phyloP scores from a whole-genome alignment of 192 early-diverging fungal genomes.

The Coemansia asiatica region DNA sequence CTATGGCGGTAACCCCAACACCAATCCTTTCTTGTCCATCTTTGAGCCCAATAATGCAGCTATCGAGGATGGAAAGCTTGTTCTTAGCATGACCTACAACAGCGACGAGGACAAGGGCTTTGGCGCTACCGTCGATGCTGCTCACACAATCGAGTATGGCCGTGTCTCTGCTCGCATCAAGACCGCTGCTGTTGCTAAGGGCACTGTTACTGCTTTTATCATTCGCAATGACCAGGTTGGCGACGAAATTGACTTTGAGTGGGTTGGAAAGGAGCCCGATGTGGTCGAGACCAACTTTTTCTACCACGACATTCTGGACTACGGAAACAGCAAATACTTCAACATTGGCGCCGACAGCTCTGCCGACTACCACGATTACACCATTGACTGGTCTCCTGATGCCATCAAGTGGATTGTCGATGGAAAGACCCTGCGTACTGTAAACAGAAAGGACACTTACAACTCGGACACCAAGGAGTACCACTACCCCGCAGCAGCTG shows the following conservation, averaged over 20 bases:
- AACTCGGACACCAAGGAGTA: constrained; percentile 41
- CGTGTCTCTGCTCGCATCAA: constrained; percentile 64
- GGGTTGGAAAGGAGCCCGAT: constrained; percentile 59
- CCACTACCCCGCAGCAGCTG: constrained; percentile 55
- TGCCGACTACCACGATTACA: constrained; percentile 59
- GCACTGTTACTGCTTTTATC: constrained; percentile 63
- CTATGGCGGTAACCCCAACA: constrained; percentile 37
- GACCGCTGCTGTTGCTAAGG: constrained; percentile 55
- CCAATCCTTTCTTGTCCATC: constrained; percentile 47
- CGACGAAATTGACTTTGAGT: constrained; percentile 72
- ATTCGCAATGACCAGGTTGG: constrained; percentile 51
- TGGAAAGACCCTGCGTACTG: constrained; percentile 54
- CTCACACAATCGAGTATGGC: constrained; percentile 60
- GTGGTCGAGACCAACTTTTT: constrained; percentile 67
- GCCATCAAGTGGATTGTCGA: constrained; percentile 62
- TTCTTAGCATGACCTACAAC: constrained; percentile 42
- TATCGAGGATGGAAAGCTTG: constrained; percentile 37
- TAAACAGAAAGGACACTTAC: constrained; percentile 54
- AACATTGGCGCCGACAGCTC: constrained; percentile 49
- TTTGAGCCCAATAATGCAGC: constrained; percentile 46
- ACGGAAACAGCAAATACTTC: constrained; percentile 46
- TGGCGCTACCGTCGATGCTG: constrained; percentile 52
- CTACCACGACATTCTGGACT: constrained; percentile 59
- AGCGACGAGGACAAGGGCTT: constrained; percentile 55
- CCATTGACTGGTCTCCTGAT: constrained; percentile 61